A percentile compares a stretch with the other conserved stretches of the same genome.
These are phyloP conservation scores for Trichophyton equinum DNA, from an alignment of 2,329 filamentous ascomycete species.

Conservation along the genomic window DNA sequence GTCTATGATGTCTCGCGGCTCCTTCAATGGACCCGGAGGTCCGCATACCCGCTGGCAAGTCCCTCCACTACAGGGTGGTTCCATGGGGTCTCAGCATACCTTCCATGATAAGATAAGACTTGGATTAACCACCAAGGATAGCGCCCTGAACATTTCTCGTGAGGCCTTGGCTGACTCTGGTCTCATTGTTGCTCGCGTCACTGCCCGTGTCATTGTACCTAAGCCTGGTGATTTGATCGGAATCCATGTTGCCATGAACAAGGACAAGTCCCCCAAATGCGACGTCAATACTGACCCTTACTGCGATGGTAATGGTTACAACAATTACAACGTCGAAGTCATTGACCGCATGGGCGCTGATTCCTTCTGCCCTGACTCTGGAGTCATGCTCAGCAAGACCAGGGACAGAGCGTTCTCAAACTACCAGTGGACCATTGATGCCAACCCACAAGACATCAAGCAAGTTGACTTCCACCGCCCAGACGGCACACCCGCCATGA, in stretches of 20 bases:
- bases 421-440: slow-evolving; percentile 15
- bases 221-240: slow-evolving; percentile 9
- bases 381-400: slow-evolving; percentile 14
- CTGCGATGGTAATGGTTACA: slow-evolving; percentile 12
- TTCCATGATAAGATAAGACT: slow-evolving; percentile 12
- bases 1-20: slow-evolving; percentile 15
- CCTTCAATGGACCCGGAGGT: slow-evolving; percentile 14
- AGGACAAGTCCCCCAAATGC: slow-evolving; percentile 10
- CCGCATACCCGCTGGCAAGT: slow-evolving; percentile 14
- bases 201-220: slow-evolving; percentile 10
- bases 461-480: slow-evolving; percentile 12
- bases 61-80: slow-evolving; percentile 10
- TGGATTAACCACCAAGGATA: slow-evolving; percentile 7
- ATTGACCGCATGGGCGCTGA: slow-evolving; percentile 14
- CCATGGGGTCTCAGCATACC: slow-evolving; percentile 14
- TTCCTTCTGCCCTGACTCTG: slow-evolving; percentile 14
- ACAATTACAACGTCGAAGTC: slow-evolving; percentile 14
- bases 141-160: slow-evolving; percentile 10
- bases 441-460: slow-evolving; percentile 14
- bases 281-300: slow-evolving; percentile 9
- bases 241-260: slow-evolving; percentile 12
- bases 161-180: slow-evolving; percentile 11
- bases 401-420: slow-evolving; percentile 1
- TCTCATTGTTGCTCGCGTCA: slow-evolving; percentile 11
- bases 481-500: slow-evolving; percentile 10